A percentile compares a stretch with the other conserved stretches of the same genome.
Evolutionary conservation across 371 early-diverging fungal species (phyloP).

Genomic region (Mycotypha africana): DNA sequence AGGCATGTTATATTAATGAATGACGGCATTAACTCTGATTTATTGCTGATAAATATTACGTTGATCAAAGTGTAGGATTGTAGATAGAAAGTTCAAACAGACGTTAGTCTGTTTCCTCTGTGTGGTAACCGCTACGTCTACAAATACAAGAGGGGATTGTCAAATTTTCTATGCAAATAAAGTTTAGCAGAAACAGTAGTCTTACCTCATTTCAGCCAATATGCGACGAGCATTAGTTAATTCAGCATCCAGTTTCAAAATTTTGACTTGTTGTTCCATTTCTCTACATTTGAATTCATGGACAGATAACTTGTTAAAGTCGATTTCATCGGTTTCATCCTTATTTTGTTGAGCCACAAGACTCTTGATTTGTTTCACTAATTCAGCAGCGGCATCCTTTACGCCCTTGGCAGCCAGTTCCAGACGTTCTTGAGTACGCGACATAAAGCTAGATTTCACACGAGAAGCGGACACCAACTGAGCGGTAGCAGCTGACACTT

Average conservation of each 20-base stretch:
- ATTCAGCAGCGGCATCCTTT: conserved; percentile 81
- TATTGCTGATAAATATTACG: too few relatives aligned
- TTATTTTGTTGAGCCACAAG: conserved; percentile 70
- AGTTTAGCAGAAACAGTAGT: too few relatives aligned
- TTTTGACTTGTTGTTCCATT: conserved; percentile 97
- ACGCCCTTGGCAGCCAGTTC: conserved; percentile 93
- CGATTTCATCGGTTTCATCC: conserved; percentile 45
- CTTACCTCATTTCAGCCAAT: conserved; percentile 89
- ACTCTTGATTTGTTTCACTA: conserved; percentile 91
- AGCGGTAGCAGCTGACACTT: conserved; percentile 93
- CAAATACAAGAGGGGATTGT: not conserved
- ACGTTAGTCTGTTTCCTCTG: conserved; percentile 41
- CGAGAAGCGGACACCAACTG: conserved; percentile 96
- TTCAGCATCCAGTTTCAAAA: conserved; percentile 91
- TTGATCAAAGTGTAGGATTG: too few relatives aligned
- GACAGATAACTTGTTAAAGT: conserved; percentile 72
- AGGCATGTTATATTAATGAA: too few relatives aligned
- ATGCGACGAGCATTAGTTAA: conserved; percentile 80
- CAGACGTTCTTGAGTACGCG: conserved; percentile 85
- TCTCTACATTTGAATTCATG: conserved; percentile 94
- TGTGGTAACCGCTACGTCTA: conserved; percentile 48
- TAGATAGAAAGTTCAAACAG: too few relatives aligned
- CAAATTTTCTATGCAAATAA: not conserved
- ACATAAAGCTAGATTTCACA: conserved; percentile 89
- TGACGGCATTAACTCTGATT: too few relatives aligned